Evolutionary conservation across 768 basidiomycete species (phyloP).

Genomic region (Mycena leptocephala): DNA sequence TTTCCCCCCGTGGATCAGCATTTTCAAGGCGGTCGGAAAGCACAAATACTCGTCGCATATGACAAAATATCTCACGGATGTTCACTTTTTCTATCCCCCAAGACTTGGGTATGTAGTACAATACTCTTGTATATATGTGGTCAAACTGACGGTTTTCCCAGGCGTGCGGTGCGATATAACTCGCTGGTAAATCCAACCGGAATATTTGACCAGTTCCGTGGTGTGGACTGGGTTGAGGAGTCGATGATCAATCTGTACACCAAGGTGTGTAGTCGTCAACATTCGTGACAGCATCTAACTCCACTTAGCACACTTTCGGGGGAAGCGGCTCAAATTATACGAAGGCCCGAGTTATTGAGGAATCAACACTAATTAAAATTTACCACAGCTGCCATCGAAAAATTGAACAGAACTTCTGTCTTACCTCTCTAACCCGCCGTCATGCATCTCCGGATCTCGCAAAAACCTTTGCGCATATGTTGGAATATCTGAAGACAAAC

Average conservation of each 20-base stretch:
- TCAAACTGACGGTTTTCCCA: conserved; percentile 42
- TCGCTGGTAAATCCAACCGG: conserved; percentile 57
- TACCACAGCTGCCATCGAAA: conserved; percentile 45
- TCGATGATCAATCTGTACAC: conserved; percentile 57
- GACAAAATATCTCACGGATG: not conserved
- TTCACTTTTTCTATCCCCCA: too few relatives aligned
- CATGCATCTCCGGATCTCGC: conserved; percentile 49
- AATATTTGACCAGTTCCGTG: conserved; percentile 44
- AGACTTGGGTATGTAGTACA: conserved; percentile 53
- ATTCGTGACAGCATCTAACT: not conserved
- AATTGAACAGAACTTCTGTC: conserved; percentile 45
- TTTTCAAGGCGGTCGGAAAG: too few relatives aligned
- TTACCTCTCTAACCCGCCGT: conserved; percentile 41
- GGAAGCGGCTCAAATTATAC: conserved; percentile 55
- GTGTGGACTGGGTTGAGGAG: conserved; percentile 59
- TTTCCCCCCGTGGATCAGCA: too few relatives aligned
- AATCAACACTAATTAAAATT: conserved; percentile 46
- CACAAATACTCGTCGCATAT: too few relatives aligned
- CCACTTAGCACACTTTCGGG: conserved; percentile 48
- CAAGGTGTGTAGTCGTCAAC: conserved; percentile 47
- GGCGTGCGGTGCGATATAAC: conserved; percentile 44
- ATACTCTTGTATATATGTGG: conserved; percentile 47
- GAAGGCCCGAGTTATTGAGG: conserved; percentile 43
- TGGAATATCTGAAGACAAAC: conserved; percentile 29
- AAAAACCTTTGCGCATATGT: conserved; percentile 40